phyloP scores from a whole-genome alignment of 768 basidiomycete species.

The Thelephora aurantiotincta region DNA sequence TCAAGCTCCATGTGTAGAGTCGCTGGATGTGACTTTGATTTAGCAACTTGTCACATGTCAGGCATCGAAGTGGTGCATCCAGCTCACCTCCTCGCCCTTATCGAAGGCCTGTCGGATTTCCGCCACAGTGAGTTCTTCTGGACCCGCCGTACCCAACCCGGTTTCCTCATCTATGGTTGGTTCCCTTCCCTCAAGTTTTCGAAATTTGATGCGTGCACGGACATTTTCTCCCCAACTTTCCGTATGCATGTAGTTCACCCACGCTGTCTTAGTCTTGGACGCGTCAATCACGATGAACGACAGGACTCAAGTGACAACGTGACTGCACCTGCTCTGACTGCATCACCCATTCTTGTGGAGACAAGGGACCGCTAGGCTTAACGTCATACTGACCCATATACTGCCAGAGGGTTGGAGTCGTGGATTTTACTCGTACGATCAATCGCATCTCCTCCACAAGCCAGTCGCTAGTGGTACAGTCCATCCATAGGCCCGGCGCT shows the following conservation, averaged over 20 bases:
- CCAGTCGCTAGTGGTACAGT: neutral
- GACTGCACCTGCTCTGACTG: neutral
- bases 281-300: slow-evolving; percentile 16
- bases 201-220: slow-evolving; percentile 13
- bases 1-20: slow-evolving; percentile 24
- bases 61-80: neutral
- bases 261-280: slow-evolving; percentile 14
- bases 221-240: too few species aligned
- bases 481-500: slow-evolving; percentile 20
- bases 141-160: slow-evolving; percentile 6
- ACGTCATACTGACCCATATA: slow-evolving; percentile 19
- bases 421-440: slow-evolving; percentile 2
- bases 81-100: slow-evolving; percentile 18
- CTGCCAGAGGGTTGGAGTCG: slow-evolving; percentile 10
- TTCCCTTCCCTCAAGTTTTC: slow-evolving; percentile 12
- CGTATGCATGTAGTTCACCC: slow-evolving; percentile 15
- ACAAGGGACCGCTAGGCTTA: slow-evolving; percentile 7
- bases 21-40: slow-evolving; percentile 8
- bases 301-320: neutral
- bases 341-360: slow-evolving; percentile 15
- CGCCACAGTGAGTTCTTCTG: slow-evolving; percentile 9
- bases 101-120: slow-evolving; percentile 17
- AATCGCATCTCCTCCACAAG: neutral
- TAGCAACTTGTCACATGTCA: neutral
- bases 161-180: slow-evolving; percentile 15